These are phyloP conservation scores for Hypoxylon rickii DNA, from an alignment of 495 filamentous ascomycete species.

Conservation along the genomic window DNA sequence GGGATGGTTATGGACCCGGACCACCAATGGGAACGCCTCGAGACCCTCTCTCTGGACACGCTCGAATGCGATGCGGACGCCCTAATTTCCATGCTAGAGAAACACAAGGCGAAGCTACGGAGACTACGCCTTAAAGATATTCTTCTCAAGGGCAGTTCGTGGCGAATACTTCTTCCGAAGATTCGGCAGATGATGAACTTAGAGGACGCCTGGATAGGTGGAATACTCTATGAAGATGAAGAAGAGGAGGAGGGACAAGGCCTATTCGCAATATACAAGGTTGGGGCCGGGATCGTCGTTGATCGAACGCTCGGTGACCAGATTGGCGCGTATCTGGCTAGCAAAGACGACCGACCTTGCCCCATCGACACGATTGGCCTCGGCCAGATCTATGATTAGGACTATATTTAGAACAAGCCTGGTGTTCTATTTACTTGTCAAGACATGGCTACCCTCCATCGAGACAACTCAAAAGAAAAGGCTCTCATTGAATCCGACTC, in stretches of 20 bases:
- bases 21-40: constrained; percentile 21
- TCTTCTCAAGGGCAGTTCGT: constrained; percentile 8
- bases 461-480: too few relatives aligned
- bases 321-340: too few relatives aligned
- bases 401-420: too few relatives aligned
- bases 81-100: constrained; percentile 23
- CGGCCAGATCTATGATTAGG: too few relatives aligned
- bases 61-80: constrained; percentile 22
- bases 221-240: constrained; percentile 6
- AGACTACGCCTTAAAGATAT: constrained; percentile 17
- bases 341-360: too few relatives aligned
- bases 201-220: constrained; percentile 15
- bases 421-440: too few relatives aligned
- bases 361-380: too few relatives aligned
- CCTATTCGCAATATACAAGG: background rate
- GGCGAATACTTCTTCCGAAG: constrained; percentile 15
- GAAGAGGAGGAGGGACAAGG: constrained; percentile 5
- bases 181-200: constrained; percentile 18
- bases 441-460: too few relatives aligned
- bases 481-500: too few relatives aligned
- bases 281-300: too few relatives aligned
- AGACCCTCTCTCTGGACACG: constrained; percentile 10
- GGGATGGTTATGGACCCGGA: constrained; percentile 19
- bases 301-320: too few relatives aligned
- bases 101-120: constrained; percentile 18